phyloP scores from a whole-genome alignment of 139 green algal species.

The Auxenochlorella pyrenoidosa region DNA sequence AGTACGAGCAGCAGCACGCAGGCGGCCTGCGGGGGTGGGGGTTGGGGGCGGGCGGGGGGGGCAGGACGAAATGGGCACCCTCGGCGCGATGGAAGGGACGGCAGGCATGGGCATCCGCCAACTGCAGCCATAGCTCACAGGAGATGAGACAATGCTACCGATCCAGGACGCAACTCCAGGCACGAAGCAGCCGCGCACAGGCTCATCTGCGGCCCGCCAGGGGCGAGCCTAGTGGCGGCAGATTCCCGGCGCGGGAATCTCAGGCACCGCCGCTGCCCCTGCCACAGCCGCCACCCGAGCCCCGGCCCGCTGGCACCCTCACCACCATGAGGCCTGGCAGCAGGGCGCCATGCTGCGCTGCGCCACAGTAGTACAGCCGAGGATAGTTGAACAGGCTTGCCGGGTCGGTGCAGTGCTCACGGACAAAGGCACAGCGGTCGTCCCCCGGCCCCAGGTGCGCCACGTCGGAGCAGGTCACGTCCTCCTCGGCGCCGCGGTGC shows the following conservation, averaged over 20 bases:
- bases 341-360: conserved; percentile 16
- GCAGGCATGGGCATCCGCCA: not conserved
- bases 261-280: too few species aligned
- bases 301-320: not conserved
- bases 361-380: conserved; percentile 61
- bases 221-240: too few species aligned
- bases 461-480: conserved; percentile 14
- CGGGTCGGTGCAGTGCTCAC: conserved; percentile 31
- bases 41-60: not conserved
- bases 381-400: conserved; percentile 51
- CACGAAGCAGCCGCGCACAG: too few species aligned
- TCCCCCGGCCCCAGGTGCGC: not conserved
- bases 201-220: too few species aligned
- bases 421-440: conserved; percentile 47
- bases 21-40: not conserved
- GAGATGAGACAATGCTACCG: too few species aligned
- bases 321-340: conserved; percentile 19
- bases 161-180: too few species aligned
- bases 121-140: too few species aligned
- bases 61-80: too few species aligned
- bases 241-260: not conserved
- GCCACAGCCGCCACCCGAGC: not conserved
- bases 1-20: conserved; percentile 46
- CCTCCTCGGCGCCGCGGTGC: not conserved
- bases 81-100: too few species aligned